Evolutionary conservation across 495 filamentous ascomycete genomes (phyloP).

Genomic region (Penicillium lagena): DNA sequence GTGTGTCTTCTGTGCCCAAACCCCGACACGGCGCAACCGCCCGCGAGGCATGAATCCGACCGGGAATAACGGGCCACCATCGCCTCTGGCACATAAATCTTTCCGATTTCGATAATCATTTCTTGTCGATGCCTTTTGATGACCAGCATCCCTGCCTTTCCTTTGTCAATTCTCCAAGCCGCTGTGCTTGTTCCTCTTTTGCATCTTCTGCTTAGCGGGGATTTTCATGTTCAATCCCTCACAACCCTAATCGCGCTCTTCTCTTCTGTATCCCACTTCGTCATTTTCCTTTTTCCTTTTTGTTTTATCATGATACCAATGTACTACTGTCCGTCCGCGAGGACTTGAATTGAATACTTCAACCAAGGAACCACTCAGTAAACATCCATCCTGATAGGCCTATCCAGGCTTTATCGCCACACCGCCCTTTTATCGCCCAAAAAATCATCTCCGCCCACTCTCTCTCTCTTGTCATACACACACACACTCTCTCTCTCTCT

Average conservation of each 20-base stretch:
- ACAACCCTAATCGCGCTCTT: slow-evolving; percentile 15
- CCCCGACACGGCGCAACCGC: slow-evolving; percentile 61
- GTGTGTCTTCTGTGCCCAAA: slow-evolving; percentile 73
- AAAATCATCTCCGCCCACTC: slow-evolving; percentile 11
- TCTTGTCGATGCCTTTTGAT: slow-evolving; percentile 12
- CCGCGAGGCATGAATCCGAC: slow-evolving; percentile 48
- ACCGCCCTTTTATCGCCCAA: slow-evolving; percentile 32
- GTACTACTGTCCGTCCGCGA: neutral
- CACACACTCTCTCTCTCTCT: slow-evolving; percentile 1
- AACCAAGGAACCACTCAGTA: no score
- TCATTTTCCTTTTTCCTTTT: no score
- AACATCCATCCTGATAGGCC: slow-evolving; percentile 15
- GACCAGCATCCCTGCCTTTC: slow-evolving; percentile 11
- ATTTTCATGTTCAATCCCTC: neutral
- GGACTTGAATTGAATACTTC: slow-evolving; percentile 1
- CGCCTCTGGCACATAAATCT: slow-evolving; percentile 64
- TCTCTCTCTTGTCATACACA: slow-evolving; percentile 1
- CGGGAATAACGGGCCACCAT: slow-evolving; percentile 38
- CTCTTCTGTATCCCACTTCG: neutral
- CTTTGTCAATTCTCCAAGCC: slow-evolving; percentile 15
- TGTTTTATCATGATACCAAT: neutral
- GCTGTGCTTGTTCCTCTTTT: slow-evolving; percentile 3
- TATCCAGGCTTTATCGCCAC: slow-evolving; percentile 27
- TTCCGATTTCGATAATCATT: slow-evolving; percentile 35
- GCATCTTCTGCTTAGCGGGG: slow-evolving; percentile 13